Evolutionary conservation across 371 early-diverging fungal species (phyloP), one percentile per base, ranked within the genome.

Genomic region (Mortierella sp.): DNA sequence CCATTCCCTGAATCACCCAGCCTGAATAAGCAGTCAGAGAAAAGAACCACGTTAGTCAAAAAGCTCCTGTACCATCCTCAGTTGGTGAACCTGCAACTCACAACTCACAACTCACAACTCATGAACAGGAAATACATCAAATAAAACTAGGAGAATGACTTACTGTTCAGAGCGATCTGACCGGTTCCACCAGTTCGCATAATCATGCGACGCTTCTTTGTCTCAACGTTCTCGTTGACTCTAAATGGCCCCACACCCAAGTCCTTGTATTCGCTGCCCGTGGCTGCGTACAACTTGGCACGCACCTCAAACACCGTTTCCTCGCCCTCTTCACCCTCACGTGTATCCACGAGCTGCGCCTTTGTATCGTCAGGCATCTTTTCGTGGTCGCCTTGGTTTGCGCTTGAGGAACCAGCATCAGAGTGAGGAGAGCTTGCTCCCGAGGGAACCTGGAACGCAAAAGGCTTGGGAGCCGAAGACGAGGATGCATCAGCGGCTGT

Each of bases 211-310:
- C 78, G 65, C 50, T 51, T 69, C 50, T 50, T 65, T 2, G 70
- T 49, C 32, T 56, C 55, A 3, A 4, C 37, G 42, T 69, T 60
- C 23, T 70, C 78, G 49, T 76, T 76, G 9, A 76, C 65, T 27
- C 70, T 56, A 62, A 76, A 76, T 41, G 64, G 70, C 5, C 78
- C 78, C 14, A 76, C 46, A 1, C 78, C 78, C 32, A 69, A 19
- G 50, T 69, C 76, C 51, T 64, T 60, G 55, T 43, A 27, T 39
- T 60, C 57, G 2, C 48, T 41, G 23, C 60, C 50, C 21, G 50
- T 50, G 6, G 43, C 24, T 1, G 27, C 52, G 53, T 32, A 76
- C 6, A 76, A 39, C 41, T 69, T 76, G 24, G 76, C 76, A 1
- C 70, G 56, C 5, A 61, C 58, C 50, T 76, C 76, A 50, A 49